These are phyloP conservation scores for Calonectria multiphialidica DNA, from an alignment of 2,329 filamentous ascomycete species.

Conservation along the genomic window DNA sequence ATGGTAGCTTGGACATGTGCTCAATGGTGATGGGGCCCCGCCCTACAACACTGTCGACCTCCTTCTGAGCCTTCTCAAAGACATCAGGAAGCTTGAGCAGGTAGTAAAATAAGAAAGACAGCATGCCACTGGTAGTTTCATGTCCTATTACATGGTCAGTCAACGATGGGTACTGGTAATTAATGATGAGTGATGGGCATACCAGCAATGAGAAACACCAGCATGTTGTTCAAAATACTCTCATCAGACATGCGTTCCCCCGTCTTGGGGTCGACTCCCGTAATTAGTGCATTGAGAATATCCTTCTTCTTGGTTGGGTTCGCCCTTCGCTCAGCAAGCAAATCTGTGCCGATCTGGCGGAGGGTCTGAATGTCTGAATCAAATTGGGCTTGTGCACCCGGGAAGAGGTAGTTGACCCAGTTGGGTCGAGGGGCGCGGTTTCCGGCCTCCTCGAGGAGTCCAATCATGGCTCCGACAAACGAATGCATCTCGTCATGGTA, in stretches of 20 bases:
- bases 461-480: slow-evolving; percentile 65
- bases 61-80: slow-evolving; percentile 68
- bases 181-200: neutral
- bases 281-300: slow-evolving; percentile 75
- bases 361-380: slow-evolving; percentile 63
- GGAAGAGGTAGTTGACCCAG: slow-evolving; percentile 60
- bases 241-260: slow-evolving; percentile 70
- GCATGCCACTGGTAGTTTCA: slow-evolving; percentile 73
- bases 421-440: slow-evolving; percentile 59
- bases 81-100: slow-evolving; percentile 69
- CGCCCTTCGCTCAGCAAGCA: slow-evolving; percentile 67
- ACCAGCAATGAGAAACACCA: slow-evolving; percentile 76
- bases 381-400: slow-evolving; percentile 57
- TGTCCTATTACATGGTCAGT: slow-evolving; percentile 50
- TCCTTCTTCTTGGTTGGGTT: slow-evolving; percentile 67
- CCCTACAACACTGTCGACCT: slow-evolving; percentile 72
- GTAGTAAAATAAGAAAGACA: slow-evolving; percentile 72
- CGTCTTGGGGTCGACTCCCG: slow-evolving; percentile 73
- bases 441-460: slow-evolving; percentile 68
- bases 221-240: slow-evolving; percentile 74
- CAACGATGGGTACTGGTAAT: neutral
- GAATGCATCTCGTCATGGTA: slow-evolving; percentile 52
- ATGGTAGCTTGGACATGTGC: slow-evolving; percentile 72
- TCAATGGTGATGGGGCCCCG: slow-evolving; percentile 66
- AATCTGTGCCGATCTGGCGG: slow-evolving; percentile 64